Evolutionary conservation across 306 rosid species (phyloP).

Genomic region (Pachyrhizus erosus): DNA sequence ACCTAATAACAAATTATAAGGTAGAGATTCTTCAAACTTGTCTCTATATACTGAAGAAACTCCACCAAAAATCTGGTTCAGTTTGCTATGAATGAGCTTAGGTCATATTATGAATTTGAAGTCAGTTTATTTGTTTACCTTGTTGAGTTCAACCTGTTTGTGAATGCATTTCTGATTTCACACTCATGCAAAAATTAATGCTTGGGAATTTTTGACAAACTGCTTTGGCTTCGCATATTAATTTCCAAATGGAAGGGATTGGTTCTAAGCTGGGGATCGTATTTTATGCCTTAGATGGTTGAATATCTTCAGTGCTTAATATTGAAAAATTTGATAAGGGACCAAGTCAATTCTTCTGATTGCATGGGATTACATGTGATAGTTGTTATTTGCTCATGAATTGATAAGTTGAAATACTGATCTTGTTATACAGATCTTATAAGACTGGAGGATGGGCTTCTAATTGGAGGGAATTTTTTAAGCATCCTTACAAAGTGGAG

Average conservation of each 20-base stretch:
- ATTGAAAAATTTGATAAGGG: conserved; percentile 27
- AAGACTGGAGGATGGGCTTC: conserved; percentile 27
- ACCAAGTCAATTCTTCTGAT: conserved; percentile 19
- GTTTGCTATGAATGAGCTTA: conserved; percentile 23
- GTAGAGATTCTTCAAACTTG: conserved; percentile 14
- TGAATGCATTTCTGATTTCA: conserved; percentile 16
- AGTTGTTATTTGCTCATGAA: conserved; percentile 19
- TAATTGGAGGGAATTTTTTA: conserved; percentile 26
- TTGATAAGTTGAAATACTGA: conserved; percentile 33
- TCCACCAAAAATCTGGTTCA: conserved; percentile 3
- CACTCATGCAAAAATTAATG: background rate
- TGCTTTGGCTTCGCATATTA: conserved; percentile 18
- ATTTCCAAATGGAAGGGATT: conserved; percentile 10
- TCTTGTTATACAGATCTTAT: conserved; percentile 35
- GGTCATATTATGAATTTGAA: conserved; percentile 18
- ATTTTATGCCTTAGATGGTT: conserved; percentile 14
- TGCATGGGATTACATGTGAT: conserved; percentile 16
- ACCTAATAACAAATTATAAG: conserved; percentile 12
- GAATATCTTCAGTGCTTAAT: conserved; percentile 5
- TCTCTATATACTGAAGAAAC: conserved; percentile 3
- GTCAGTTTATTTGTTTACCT: background rate
- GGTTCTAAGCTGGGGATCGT: conserved; percentile 7
- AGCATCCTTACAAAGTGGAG: conserved; percentile 16
- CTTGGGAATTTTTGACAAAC: background rate
- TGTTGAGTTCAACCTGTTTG: background rate